These are phyloP conservation scores for Vitis amurensis DNA, from an alignment of 164 flowering plant species.

Conservation along the genomic window DNA sequence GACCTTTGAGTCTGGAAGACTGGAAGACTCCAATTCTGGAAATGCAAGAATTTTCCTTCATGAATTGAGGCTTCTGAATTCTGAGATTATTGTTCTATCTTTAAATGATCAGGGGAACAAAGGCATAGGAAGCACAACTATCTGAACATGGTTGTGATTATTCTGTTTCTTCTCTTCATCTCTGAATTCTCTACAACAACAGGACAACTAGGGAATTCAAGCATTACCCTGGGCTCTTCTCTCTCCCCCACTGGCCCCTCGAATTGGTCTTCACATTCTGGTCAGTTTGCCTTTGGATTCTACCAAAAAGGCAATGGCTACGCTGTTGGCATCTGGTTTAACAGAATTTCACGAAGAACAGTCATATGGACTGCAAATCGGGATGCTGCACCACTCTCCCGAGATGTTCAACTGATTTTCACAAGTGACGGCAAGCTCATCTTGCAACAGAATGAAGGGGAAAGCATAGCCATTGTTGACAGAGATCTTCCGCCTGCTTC, in stretches of 20 bases:
- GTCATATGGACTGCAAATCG: too few relatives aligned
- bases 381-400: too few relatives aligned
- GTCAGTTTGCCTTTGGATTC: slow-evolving; percentile 14
- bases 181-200: neutral
- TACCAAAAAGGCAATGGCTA: slow-evolving; percentile 15
- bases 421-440: too few relatives aligned
- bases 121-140: neutral
- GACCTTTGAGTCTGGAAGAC: too few relatives aligned
- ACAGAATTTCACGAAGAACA: neutral
- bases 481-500: slow-evolving; percentile 2
- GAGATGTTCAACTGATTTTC: too few relatives aligned
- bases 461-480: neutral
- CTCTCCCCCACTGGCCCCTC: slow-evolving; percentile 17
- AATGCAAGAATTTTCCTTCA: too few relatives aligned
- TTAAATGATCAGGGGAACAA: neutral
- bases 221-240: slow-evolving; percentile 13
- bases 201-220: slow-evolving; percentile 9
- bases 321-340: slow-evolving; percentile 16
- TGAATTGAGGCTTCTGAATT: too few relatives aligned
- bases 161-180: slow-evolving; percentile 1
- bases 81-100: too few relatives aligned
- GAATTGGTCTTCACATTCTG: slow-evolving; percentile 13
- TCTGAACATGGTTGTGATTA: neutral
- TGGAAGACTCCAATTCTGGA: too few relatives aligned
- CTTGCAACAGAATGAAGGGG: neutral